These are phyloP conservation scores for Scutellaria minor DNA, from an alignment of 257 asterid species.

Conservation along the genomic window DNA sequence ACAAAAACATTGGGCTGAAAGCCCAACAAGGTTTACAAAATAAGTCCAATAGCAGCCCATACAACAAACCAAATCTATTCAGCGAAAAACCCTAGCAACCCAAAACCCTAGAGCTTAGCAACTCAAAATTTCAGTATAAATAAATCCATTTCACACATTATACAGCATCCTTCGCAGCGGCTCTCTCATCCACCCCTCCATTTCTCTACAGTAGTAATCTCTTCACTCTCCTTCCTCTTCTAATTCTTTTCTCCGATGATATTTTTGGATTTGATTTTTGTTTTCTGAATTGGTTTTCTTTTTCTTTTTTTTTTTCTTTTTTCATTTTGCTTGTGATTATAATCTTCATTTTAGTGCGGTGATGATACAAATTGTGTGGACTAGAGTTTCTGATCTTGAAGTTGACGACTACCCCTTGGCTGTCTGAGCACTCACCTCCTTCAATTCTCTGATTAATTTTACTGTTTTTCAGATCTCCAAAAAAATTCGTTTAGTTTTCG, in stretches of 20 bases:
- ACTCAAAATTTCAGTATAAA: constrained; percentile 24
- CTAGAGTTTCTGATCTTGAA: constrained; percentile 76
- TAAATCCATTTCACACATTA: neutral
- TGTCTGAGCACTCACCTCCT: constrained; percentile 64
- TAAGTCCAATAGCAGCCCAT: constrained; percentile 15
- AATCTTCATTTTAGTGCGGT: constrained; percentile 37
- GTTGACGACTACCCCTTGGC: constrained; percentile 80
- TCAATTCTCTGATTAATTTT: no score
- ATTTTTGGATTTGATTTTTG: neutral
- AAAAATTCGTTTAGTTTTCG: no score
- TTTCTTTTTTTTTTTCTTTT: neutral
- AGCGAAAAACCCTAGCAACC: constrained; percentile 32
- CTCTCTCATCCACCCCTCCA: no score
- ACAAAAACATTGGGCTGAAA: neutral
- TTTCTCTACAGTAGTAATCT: no score
- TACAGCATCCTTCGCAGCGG: neutral
- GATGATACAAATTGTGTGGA: constrained; percentile 59
- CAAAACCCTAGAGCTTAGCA: constrained; percentile 29
- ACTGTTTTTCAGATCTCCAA: neutral
- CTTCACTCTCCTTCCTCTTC: neutral
- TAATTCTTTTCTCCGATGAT: neutral
- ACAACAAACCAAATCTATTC: neutral
- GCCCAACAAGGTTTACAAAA: neutral
- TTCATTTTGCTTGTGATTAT: neutral
- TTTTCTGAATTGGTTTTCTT: neutral